A percentile compares a stretch with the other conserved stretches of the same genome.
phyloP scores from a whole-genome alignment of 164 flowering plant species.

The Protea cynaroides region DNA sequence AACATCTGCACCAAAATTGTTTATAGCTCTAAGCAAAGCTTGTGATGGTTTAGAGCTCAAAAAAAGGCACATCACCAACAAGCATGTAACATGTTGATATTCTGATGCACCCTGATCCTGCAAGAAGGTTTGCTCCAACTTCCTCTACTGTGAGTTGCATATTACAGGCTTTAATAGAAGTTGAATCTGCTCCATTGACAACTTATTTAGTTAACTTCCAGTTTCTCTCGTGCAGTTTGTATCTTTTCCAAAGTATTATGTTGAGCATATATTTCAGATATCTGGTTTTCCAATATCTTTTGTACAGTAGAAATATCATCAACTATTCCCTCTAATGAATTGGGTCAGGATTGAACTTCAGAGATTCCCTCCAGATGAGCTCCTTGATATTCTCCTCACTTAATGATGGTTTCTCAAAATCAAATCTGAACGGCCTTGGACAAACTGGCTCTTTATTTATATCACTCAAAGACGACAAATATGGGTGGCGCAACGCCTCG shows the following conservation, averaged over 20 bases:
- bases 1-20: neutral
- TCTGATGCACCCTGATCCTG: neutral
- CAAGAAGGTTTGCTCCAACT: neutral
- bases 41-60: neutral
- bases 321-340: constrained; percentile 24
- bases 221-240: neutral
- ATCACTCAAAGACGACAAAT: constrained; percentile 76
- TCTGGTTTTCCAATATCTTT: constrained; percentile 2
- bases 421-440: constrained; percentile 65
- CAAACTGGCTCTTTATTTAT: constrained; percentile 86
- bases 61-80: neutral
- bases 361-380: constrained; percentile 82
- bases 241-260: constrained; percentile 7
- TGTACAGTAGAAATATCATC: constrained; percentile 8
- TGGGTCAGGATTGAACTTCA: constrained; percentile 77
- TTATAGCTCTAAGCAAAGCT: neutral
- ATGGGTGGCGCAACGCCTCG: constrained; percentile 85
- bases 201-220: neutral
- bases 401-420: constrained; percentile 86
- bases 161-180: neutral
- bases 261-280: constrained; percentile 6
- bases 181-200: constrained; percentile 3
- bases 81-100: neutral
- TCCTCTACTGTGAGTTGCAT: neutral
- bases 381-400: constrained; percentile 93